These are phyloP conservation scores for Aspergillus phoenicis DNA, from an alignment of 2,329 filamentous ascomycete genomes.

Conservation along the genomic window DNA sequence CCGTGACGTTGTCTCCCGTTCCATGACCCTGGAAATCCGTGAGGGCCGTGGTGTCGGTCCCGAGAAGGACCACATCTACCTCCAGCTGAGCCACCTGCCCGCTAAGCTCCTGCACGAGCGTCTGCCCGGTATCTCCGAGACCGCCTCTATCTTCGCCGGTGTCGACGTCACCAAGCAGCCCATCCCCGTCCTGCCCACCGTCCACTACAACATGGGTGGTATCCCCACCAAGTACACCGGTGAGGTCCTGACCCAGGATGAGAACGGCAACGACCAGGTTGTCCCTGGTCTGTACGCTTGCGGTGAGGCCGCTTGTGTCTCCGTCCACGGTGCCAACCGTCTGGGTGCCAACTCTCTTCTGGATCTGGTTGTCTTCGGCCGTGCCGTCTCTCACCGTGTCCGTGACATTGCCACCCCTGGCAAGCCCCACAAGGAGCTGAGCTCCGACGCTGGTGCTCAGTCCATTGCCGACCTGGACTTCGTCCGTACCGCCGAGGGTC, in stretches of 20 bases:
- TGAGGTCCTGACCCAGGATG: constrained; percentile 88
- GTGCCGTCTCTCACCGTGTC: constrained; percentile 95
- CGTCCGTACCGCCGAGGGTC: constrained; percentile 78
- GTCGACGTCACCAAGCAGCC: constrained; percentile 97
- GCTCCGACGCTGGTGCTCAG: constrained; percentile 83
- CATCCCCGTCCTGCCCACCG: constrained; percentile 92
- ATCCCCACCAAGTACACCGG: constrained; percentile 97
- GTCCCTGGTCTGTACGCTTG: constrained; percentile 95
- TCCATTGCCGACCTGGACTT: constrained; percentile 85
- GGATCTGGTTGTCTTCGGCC: constrained; percentile 95
- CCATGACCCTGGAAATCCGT: constrained; percentile 97
- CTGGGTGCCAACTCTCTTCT: constrained; percentile 97
- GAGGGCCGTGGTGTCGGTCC: constrained; percentile 95
- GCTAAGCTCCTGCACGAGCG: constrained; percentile 91
- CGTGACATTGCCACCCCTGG: constrained; percentile 90
- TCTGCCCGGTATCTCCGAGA: constrained; percentile 98
- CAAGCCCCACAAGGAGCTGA: constrained; percentile 73
- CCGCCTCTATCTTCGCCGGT: constrained; percentile 93
- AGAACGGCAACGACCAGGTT: constrained; percentile 83
- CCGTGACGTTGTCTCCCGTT: constrained; percentile 94
- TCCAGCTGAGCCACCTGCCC: constrained; percentile 94
- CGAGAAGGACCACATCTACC: constrained; percentile 98
- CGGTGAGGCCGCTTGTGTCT: constrained; percentile 95
- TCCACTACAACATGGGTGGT: constrained; percentile 99
- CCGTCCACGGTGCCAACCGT: constrained; percentile 96